Conservation (phyloP, 176 grass and related monocot genomes). For the Miscanthus lutarioriparius region DNA sequence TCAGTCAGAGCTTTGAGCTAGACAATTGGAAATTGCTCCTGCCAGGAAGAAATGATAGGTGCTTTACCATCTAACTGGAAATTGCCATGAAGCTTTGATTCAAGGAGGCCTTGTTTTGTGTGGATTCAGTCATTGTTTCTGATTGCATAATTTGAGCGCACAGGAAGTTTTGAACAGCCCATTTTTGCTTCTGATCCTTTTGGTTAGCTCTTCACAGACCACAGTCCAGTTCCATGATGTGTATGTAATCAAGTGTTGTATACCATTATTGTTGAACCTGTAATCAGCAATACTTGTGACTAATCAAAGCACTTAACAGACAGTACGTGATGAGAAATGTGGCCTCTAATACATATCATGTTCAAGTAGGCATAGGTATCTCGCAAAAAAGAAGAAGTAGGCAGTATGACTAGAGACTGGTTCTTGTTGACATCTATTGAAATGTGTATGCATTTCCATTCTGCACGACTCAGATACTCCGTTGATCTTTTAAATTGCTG, state of each 20-base stretch:
- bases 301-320: background rate
- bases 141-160: background rate
- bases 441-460: slow-evolving; percentile 1
- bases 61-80: background rate
- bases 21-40: background rate
- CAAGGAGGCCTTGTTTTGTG: background rate
- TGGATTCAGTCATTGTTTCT: background rate
- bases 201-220: background rate
- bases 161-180: background rate
- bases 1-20: background rate
- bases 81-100: background rate
- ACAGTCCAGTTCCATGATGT: background rate
- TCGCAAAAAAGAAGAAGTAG: background rate
- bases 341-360: background rate
- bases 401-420: background rate
- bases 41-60: background rate
- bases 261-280: background rate
- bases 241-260: background rate
- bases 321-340: background rate
- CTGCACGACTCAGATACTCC: background rate
- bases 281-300: background rate
- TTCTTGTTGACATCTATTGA: background rate
- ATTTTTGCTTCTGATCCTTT: background rate
- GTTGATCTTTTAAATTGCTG: background rate
- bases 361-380: slow-evolving; percentile 4